Conservation (phyloP, 345 rosid species). For the Gossypium australe region DNA sequence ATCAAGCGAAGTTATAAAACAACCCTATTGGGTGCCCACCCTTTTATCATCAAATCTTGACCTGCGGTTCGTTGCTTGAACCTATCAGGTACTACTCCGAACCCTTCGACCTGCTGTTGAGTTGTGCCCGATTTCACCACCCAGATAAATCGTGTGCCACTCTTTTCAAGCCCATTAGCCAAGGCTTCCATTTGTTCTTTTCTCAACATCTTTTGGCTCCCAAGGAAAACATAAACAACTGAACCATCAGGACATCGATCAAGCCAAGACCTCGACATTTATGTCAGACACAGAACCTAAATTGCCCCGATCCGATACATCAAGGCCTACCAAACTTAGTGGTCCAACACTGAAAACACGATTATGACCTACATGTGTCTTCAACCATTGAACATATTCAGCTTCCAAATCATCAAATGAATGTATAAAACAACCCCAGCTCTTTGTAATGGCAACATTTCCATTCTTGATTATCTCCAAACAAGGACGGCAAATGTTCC, state of each 20-base stretch:
- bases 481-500: conserved; percentile 43
- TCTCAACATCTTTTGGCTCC: conserved; percentile 45
- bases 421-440: conserved; percentile 31
- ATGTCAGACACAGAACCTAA: not conserved
- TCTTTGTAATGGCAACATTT: conserved; percentile 26
- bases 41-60: conserved; percentile 35
- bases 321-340: conserved; percentile 36
- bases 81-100: conserved; percentile 30
- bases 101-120: conserved; percentile 15
- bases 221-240: conserved; percentile 59
- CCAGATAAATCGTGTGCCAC: conserved; percentile 51
- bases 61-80: conserved; percentile 34
- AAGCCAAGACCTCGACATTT: conserved; percentile 35
- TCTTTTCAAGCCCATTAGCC: conserved; percentile 48
- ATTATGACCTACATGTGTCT: conserved; percentile 32
- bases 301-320: not conserved
- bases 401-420: conserved; percentile 37
- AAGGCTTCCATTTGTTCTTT: conserved; percentile 44
- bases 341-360: conserved; percentile 63
- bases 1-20: not conserved
- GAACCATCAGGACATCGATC: conserved; percentile 48
- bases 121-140: conserved; percentile 36
- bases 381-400: conserved; percentile 29
- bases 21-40: conserved; percentile 55
- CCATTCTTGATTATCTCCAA: conserved; percentile 26